Evolutionary conservation across 257 asterid species (phyloP), one percentile per base, ranked within the genome.

Genomic region (Plantago elongata): DNA sequence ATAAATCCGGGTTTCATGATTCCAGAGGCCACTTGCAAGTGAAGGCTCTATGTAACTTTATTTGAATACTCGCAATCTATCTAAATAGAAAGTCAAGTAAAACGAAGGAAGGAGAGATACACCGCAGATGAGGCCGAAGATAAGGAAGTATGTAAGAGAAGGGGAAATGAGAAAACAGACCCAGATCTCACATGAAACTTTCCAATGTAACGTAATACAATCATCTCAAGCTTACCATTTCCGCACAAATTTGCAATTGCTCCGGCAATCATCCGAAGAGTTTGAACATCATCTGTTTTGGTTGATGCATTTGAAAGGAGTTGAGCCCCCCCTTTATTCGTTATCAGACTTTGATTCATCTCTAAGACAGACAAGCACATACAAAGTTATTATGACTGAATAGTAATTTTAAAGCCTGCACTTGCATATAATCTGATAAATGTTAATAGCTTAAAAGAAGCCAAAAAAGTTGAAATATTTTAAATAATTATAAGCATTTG

Each of bases 231-330:
- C 74, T 77, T 74, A 90, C 98, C 98, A 42, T 90, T 87, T 74
- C 98, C 98, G 40, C 98, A 88, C 69, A 90, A 74, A 76, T 90
- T 90, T 55, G 95, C 95, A 64, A 90, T 90, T 56, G 98, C 98
- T 70, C 98, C 98, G 56, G 96, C 98, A 16, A 85, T 85, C 98
- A 90, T 90, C 17, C 98, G 80, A 55, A 85, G 87, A 66, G 96
- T 85, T 75, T 90, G 98, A 69, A 84, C 83, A 65, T 90, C 98
- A 64, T 87, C 88, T 3, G 94, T 83, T 72, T 71, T 78, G 43
- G 69, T 71, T 72, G 94, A 83, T 56, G 85, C 90, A 65, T 63
- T 70, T 27, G 98, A 87, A 0, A 90, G 89, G 65, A 87, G 90
- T 65, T 64, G 76, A 43, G 83, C 81, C 18, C 98, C 98, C 62